Base-by-base conservation (phyloP, 2,329 filamentous ascomycete genomes). In the Aureobasidium vineae region DNA sequence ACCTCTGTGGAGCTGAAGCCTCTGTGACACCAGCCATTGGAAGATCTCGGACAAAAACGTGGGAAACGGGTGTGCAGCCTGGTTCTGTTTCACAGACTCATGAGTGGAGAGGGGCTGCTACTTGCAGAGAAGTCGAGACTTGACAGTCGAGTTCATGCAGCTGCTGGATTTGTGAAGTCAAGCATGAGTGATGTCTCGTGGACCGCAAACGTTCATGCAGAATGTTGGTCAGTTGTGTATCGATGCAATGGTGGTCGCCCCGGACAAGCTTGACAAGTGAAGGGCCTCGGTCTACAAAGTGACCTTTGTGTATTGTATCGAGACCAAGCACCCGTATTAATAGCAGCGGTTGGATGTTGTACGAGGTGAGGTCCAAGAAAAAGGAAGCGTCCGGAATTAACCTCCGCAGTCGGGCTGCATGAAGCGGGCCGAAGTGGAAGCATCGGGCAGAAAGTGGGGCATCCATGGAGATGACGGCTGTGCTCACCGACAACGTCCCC, bases 401-500 rank as follows among this genome's bases (percentile, higher is more conserved):
- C 49, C 61, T 64, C 61, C 61, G 61, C 61, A 45, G 28, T 64
- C 61, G 60, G 60, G 57, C 45, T 45, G 57, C 41, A 49, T 26
- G 41, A 19, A 47, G 41, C 57, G 57, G 57, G 43, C 57, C 57
- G 57, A 49, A 60, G 41, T 49, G 11, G 41, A 61, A 33, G 31
- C 40, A 38, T 47, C 57, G 43, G 43, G 26, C 57, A 49, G n/a
- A 49, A 49, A 49, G 57, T 61, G 57, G 57, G 57, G 57, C 57
- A 61, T 61, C 31, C 38, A 36, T 61, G 57, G 57, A 61, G 41
- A 47, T 61, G 57, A 61, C 57, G 57, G 41, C 57, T 36, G 57
- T 63, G 45, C 60, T 52, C 45, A 63, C 45, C 60, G 47, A 63
- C 60, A 63, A 63, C 60, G 60, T 63, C 16, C 47, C 45, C 26